Evolutionary conservation across 1,284 basidiomycete species (phyloP), one percentile per base, ranked within the genome.

Genomic region (Naganishia sp.): DNA sequence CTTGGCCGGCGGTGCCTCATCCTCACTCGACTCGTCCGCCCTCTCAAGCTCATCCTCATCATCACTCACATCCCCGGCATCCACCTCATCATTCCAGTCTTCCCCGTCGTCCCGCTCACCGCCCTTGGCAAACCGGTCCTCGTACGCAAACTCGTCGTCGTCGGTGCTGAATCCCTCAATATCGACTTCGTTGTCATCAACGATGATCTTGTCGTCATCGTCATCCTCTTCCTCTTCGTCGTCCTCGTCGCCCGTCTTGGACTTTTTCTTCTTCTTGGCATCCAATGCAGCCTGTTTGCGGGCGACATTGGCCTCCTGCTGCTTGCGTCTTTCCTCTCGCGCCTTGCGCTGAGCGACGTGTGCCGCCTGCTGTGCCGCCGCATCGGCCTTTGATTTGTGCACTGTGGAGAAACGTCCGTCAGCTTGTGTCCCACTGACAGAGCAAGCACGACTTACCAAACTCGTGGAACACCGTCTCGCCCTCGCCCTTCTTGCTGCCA

Each of bases 381-480:
- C 80, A 73, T 94, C 88, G 60, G 86, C 84, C 77, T 89, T 90
- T 41, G 88, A 83, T 78, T 91, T 94, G 81, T 90, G 89, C 60
- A 94, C 91, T 93, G 76, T 42, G 71, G 43, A 42, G 9, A 53
- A 18, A 18, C 21, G 11, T 25, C 35, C 13, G 13, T 39, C 35
- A 18, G 21, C 43, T 13, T 13, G 25, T n/a, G 21, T 13, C 39
- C 23, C 41, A 2, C 35, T 4, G 9, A 21, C 5, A 43, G 1
- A 45, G 5, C n/a, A 15, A 32, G 50, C 11, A 15, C 11, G 42
- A 82, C 88, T 72, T 71, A 91, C 92, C 88, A 72, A 94, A 90
- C 79, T 91, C 88, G 77, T 97, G 94, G 81, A 89, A 94, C 51
- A 97, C 88, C 1, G 96, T 92, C 71, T 85, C 85, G 2, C 92